A percentile compares a stretch with the other conserved stretches of the same genome.
phyloP scores from a whole-genome alignment of 2,329 filamentous ascomycete genomes.

The Chaetomium strumarium region DNA sequence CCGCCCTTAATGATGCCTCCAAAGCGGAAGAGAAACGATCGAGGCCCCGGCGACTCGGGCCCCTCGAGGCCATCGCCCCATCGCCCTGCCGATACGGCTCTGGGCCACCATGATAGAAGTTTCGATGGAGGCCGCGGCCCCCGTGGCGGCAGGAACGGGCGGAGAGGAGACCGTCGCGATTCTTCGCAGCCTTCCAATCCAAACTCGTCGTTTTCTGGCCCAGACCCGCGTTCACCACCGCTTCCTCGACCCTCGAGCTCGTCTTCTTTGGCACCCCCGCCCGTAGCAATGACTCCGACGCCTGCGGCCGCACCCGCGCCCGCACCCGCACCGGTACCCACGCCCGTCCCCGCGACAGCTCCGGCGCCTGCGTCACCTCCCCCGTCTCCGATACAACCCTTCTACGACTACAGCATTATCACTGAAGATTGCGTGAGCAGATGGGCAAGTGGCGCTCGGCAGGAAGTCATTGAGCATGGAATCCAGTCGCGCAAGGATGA shows the following conservation, averaged over 20 bases:
- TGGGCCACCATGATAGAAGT: conserved; percentile 54
- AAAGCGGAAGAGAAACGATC: conserved; percentile 55
- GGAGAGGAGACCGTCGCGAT: conserved; percentile 47
- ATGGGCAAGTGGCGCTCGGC: conserved; percentile 64
- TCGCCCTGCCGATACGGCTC: conserved; percentile 50
- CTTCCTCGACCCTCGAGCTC: conserved; percentile 34
- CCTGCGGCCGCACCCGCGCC: neutral
- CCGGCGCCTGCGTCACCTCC: conserved; percentile 24
- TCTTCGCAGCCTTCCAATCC: conserved; percentile 35
- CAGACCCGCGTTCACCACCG: conserved; percentile 30
- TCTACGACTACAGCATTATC: conserved; percentile 69
- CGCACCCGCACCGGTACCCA: conserved; percentile 9
- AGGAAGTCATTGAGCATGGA: conserved; percentile 61
- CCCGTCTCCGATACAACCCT: conserved; percentile 25
- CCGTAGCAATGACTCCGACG: neutral
- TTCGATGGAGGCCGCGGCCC: conserved; percentile 41
- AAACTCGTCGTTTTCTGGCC: conserved; percentile 14
- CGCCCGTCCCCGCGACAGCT: conserved; percentile 18
- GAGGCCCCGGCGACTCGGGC: conserved; percentile 41
- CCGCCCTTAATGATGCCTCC: conserved; percentile 43
- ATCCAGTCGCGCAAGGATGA: conserved; percentile 59
- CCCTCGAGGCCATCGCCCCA: conserved; percentile 55
- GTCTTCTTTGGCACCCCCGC: conserved; percentile 31
- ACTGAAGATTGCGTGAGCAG: conserved; percentile 60
- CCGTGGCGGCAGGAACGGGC: conserved; percentile 41